Evolutionary conservation across 768 basidiomycete species (phyloP).

Genomic region (Scleroderma bovista): DNA sequence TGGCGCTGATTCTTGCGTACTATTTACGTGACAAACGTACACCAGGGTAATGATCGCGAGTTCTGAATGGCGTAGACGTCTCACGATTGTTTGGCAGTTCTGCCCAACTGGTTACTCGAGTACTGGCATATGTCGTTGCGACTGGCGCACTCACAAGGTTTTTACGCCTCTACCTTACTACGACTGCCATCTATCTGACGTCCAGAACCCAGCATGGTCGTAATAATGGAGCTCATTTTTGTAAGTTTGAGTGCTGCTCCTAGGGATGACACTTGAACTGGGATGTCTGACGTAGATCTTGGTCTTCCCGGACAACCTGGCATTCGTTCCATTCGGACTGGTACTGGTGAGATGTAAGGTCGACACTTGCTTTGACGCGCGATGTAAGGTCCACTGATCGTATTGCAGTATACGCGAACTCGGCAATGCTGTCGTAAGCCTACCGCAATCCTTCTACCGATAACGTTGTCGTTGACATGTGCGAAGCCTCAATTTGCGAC

Average conservation of each 20-base stretch:
- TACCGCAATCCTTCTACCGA: too few species aligned
- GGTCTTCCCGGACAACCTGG: not conserved
- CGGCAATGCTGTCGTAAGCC: too few species aligned
- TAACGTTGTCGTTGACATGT: too few species aligned
- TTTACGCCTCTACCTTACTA: not conserved
- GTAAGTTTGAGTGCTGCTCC: not conserved
- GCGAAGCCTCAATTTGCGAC: too few species aligned
- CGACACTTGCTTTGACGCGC: not conserved
- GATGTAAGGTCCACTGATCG: too few species aligned
- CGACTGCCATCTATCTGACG: not conserved
- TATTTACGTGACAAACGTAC: not conserved
- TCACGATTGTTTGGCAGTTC: not conserved
- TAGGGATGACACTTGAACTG: too few species aligned
- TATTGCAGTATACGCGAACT: too few species aligned
- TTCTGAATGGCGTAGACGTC: not conserved
- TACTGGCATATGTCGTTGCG: conserved; percentile 6
- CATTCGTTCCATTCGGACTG: not conserved
- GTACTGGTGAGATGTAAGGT: not conserved
- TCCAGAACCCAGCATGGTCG: not conserved
- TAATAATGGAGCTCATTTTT: not conserved
- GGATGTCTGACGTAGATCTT: not conserved
- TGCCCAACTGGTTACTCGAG: conserved; percentile 2
- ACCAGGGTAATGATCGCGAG: not conserved
- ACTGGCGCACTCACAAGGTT: conserved; percentile 10
- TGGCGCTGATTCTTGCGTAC: not conserved